Evolutionary conservation across 257 asterid genomes (phyloP).

Genomic region (Linaria vulgaris): DNA sequence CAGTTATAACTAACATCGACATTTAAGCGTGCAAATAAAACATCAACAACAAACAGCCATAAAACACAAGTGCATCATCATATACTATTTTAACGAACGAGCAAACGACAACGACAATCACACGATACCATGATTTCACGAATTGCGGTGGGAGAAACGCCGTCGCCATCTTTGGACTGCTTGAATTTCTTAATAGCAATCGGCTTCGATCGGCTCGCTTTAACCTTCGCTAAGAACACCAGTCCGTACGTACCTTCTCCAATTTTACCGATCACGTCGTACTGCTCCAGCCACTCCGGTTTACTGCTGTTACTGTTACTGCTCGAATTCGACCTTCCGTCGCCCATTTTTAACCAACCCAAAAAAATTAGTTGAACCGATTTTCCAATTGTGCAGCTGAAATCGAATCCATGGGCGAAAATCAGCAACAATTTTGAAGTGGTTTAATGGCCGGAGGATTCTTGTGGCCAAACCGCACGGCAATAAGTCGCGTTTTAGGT

Average conservation of each 20-base stretch:
- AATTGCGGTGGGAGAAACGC: conserved; percentile 98
- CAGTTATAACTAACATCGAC: too few species aligned
- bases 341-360: conserved; percentile 55
- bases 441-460: too few species aligned
- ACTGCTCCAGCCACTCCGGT: conserved; percentile 97
- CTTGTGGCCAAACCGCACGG: too few species aligned
- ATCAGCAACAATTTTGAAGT: too few species aligned
- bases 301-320: conserved; percentile 36
- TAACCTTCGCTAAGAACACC: conserved; percentile 89
- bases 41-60: not conserved
- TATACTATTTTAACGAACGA: not conserved
- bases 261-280: conserved; percentile 89
- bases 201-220: conserved; percentile 71
- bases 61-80: not conserved
- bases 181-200: conserved; percentile 96
- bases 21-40: not conserved
- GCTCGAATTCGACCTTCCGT: conserved; percentile 46
- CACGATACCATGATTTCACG: conserved; percentile 98
- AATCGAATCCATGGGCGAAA: too few species aligned
- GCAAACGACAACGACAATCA: not conserved
- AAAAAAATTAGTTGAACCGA: too few species aligned
- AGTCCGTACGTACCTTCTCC: conserved; percentile 97
- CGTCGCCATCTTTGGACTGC: conserved; percentile 98
- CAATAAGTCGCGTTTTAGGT: too few species aligned
- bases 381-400: too few species aligned